A percentile compares a stretch with the other conserved stretches of the same genome.
phyloP scores from a whole-genome alignment of 2,329 filamentous ascomycete genomes.

The Exophiala xenobiotica region DNA sequence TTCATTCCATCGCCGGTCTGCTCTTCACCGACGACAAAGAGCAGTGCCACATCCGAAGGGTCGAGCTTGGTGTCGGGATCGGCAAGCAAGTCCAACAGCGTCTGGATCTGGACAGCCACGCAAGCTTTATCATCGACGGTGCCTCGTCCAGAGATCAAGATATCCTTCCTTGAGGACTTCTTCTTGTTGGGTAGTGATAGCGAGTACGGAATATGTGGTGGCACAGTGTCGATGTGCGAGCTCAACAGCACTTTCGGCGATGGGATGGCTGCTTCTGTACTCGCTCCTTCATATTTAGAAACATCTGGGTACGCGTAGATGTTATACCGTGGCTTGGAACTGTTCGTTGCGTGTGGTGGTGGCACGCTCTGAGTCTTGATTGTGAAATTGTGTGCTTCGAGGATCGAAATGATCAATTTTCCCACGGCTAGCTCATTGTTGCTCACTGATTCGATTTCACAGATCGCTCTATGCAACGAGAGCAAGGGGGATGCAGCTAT shows the following conservation, averaged over 20 bases:
- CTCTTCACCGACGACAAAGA: conserved; percentile 80
- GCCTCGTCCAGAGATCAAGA: conserved; percentile 46
- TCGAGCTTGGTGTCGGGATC: conserved; percentile 36
- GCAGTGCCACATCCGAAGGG: conserved; percentile 43
- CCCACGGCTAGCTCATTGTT: conserved; percentile 68
- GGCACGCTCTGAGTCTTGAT: conserved; percentile 58
- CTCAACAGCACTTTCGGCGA: conserved; percentile 47
- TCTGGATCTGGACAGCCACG: conserved; percentile 45
- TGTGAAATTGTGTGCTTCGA: conserved; percentile 60
- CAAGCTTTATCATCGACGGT: conserved; percentile 49
- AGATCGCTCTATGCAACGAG: conserved; percentile 71
- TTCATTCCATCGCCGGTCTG: conserved; percentile 77
- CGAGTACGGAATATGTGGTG: conserved; percentile 49
- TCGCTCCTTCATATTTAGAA: conserved; percentile 22
- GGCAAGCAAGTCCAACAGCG: conserved; percentile 48
- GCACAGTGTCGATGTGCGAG: conserved; percentile 77
- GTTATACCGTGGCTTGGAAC: conserved; percentile 63
- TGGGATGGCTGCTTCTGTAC: not conserved
- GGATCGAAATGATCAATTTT: conserved; percentile 65
- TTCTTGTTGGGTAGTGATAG: conserved; percentile 36
- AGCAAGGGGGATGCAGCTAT: conserved; percentile 57
- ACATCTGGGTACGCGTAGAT: conserved; percentile 64
- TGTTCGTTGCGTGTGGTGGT: conserved; percentile 29
- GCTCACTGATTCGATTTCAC: conserved; percentile 70
- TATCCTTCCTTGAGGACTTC: conserved; percentile 32